Base-by-base conservation (phyloP, 1,284 basidiomycete genomes). In the Papiliotrema nemorosa region DNA sequence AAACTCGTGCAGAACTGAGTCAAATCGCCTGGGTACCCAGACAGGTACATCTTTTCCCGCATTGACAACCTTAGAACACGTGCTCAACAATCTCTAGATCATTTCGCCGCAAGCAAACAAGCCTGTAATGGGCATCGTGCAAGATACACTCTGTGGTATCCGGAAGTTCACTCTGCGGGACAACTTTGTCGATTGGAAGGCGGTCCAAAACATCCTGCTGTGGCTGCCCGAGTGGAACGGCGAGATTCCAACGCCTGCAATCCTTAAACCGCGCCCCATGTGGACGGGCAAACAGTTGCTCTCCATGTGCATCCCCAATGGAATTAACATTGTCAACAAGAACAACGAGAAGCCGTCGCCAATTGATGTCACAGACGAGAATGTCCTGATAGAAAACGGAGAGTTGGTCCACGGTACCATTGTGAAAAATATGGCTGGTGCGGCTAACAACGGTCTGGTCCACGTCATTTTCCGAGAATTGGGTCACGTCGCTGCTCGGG, bases 1-100 rank as follows among this genome's bases (percentile, higher is more conserved):
- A 99, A 76, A 97, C 94, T n/a, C 84, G 94, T 50, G 94, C 96
- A 1, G 96, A 99, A 76, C 80, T 98, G 31, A 88, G 88, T 67
- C 93, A 98, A 76, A 94, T 99, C 58, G 93, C 94, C 38, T 98
- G 94, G 93, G 96, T 99, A n/a, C 89, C 94, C 5, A 84, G 90
- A 55, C 90, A 92, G 81, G 88, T 88, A 56, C 54, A 79, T 72
- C 3, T 52, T 34, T 46, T 46, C 36, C 42, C 38, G 26, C 39
- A 45, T 47, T 42, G 40, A 12, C 20, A 22, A 21, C 14, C 29
- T 31, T 29, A 31, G 44, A 39, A 24, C 39, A 35, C 45, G 39
- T 42, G 45, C 52, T 52, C 35, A 47, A 3, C 48, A 14, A 45
- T 37, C 33, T 43, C 25, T 68, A 98, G 87, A 99, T 98, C 65